These are phyloP conservation scores for Graphilbum sp. DNA, from an alignment of 2,329 filamentous ascomycete genomes.

Conservation along the genomic window DNA sequence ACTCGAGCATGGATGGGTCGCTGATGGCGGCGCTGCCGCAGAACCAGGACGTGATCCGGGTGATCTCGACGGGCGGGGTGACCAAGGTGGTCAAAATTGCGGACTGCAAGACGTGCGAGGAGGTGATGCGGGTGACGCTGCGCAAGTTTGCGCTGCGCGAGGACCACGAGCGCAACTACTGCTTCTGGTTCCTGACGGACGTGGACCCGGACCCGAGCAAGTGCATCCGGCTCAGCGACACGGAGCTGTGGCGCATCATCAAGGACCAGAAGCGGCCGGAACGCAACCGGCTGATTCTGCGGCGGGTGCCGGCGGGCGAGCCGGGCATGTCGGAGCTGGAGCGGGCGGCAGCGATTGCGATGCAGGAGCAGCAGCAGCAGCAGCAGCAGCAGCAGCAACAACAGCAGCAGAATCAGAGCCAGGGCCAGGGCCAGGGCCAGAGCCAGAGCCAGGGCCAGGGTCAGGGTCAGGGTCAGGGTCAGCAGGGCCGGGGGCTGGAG, in stretches of 20 bases:
- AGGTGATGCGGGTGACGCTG: slow-evolving; percentile 79
- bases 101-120: slow-evolving; percentile 78
- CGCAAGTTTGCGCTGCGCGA: slow-evolving; percentile 79
- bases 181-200: slow-evolving; percentile 85
- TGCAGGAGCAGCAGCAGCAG: slow-evolving; percentile 67
- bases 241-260: slow-evolving; percentile 80
- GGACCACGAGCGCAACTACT: slow-evolving; percentile 86
- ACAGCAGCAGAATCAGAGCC: too few species aligned
- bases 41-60: slow-evolving; percentile 77
- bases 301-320: slow-evolving; percentile 83
- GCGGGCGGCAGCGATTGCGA: slow-evolving; percentile 73
- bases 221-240: slow-evolving; percentile 70
- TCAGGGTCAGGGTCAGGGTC: too few species aligned
- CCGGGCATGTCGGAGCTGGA: slow-evolving; percentile 77
- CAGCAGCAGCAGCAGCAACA: too few species aligned
- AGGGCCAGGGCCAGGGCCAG: too few species aligned
- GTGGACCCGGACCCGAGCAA: slow-evolving; percentile 67
- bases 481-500: slow-evolving; percentile 47
- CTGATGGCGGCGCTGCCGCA: slow-evolving; percentile 73
- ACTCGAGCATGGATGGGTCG: slow-evolving; percentile 70
- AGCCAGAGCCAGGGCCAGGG: too few species aligned
- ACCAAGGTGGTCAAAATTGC: slow-evolving; percentile 91
- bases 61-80: slow-evolving; percentile 81
- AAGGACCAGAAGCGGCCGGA: slow-evolving; percentile 74
- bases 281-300: slow-evolving; percentile 74